Evolutionary conservation across 805 yeast genomes (phyloP).

Genomic region (Saccharomycopsis sp.): DNA sequence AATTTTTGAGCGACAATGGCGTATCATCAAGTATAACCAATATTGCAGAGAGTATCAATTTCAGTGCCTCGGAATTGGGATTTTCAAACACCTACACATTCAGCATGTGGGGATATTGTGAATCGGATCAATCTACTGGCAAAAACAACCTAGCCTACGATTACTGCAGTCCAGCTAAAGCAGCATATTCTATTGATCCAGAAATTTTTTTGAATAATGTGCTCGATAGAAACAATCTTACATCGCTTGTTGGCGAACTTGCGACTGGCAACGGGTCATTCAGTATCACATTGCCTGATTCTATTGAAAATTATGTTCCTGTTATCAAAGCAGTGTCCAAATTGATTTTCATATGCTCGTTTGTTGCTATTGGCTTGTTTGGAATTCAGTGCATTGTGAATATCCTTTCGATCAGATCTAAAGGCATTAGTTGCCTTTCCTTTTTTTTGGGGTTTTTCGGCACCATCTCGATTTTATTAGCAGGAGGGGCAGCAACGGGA

Average conservation of each 20-base stretch:
- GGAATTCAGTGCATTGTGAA: constrained; percentile 38
- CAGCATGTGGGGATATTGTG: constrained; percentile 63
- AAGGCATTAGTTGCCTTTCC: constrained; percentile 39
- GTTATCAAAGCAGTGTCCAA: constrained; percentile 42
- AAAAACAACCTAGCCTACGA: constrained; percentile 28
- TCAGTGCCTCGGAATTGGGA: constrained; percentile 28
- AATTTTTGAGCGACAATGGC: constrained; percentile 21
- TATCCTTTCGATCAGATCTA: constrained; percentile 39
- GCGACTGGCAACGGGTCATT: constrained; percentile 17
- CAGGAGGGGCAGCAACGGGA: constrained; percentile 59
- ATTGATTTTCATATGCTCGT: constrained; percentile 52
- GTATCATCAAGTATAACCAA: constrained; percentile 20
- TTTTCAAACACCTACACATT: constrained; percentile 43
- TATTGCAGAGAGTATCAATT: constrained; percentile 13
- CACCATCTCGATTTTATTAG: constrained; percentile 32
- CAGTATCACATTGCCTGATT: constrained; percentile 44
- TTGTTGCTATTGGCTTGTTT: constrained; percentile 41
- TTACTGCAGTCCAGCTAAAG: constrained; percentile 48
- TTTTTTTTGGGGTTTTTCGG: constrained; percentile 39
- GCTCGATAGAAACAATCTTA: constrained; percentile 21
- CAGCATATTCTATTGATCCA: constrained; percentile 54
- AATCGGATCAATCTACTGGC: constrained; percentile 31
- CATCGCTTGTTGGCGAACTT: constrained; percentile 25
- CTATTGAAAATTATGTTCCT: constrained; percentile 39
- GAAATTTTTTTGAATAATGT: constrained; percentile 27